Evolutionary conservation across 306 rosid genomes (phyloP).

Genomic region (Quercus suber): DNA sequence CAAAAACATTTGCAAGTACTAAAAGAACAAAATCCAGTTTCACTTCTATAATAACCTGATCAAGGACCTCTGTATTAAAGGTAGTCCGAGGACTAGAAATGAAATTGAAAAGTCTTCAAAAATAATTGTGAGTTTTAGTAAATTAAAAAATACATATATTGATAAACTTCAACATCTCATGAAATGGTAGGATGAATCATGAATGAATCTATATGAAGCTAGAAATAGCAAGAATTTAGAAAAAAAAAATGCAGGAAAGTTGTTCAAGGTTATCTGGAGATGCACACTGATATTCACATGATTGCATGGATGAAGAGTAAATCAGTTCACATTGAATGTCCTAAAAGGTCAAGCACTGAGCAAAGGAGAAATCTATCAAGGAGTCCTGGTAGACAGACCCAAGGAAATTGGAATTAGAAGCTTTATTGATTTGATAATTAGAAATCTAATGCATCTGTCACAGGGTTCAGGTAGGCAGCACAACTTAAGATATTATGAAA

Average conservation of each 20-base stretch:
- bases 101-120: not conserved
- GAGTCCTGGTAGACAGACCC: not conserved
- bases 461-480: not conserved
- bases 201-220: not conserved
- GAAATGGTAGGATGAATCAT: not conserved
- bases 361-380: not conserved
- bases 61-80: not conserved
- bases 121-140: not conserved
- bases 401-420: not conserved
- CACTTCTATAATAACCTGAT: not conserved
- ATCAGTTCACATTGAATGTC: not conserved
- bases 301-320: not conserved
- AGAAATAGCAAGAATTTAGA: not conserved
- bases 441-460: not conserved
- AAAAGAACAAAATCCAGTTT: not conserved
- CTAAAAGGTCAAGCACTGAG: not conserved
- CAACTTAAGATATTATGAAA: not conserved
- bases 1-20: not conserved
- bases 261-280: not conserved
- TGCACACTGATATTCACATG: not conserved
- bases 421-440: not conserved
- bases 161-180: not conserved
- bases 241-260: not conserved
- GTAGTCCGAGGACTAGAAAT: not conserved
- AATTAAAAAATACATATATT: not conserved